Conservation (phyloP, 2,329 filamentous ascomycete genomes). For the Sclerotinia nivalis region DNA sequence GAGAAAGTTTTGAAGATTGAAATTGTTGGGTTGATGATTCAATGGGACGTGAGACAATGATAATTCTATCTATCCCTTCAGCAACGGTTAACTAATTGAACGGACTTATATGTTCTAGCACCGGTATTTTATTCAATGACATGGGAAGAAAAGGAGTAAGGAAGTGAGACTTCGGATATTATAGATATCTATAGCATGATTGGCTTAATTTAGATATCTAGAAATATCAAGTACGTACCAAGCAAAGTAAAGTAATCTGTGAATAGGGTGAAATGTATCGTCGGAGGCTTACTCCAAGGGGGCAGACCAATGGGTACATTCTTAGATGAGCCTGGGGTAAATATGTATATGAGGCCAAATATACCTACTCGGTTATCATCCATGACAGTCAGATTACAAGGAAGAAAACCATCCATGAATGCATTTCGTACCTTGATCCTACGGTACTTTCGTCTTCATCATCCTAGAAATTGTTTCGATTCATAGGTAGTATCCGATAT, state of each 20-base stretch:
- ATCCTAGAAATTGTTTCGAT: background rate
- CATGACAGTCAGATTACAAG: background rate
- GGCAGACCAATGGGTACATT: background rate
- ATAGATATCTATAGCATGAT: background rate
- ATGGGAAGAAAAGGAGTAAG: background rate
- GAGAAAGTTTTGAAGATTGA: background rate
- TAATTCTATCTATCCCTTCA: background rate
- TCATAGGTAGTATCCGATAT: background rate
- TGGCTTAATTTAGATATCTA: background rate
- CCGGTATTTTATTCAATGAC: background rate
- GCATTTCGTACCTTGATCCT: background rate
- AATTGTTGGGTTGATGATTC: background rate
- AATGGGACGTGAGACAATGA: background rate
- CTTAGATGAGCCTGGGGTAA: conserved; percentile 4
- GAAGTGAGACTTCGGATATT: background rate
- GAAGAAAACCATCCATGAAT: conserved; percentile 1
- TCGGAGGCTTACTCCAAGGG: background rate
- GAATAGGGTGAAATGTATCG: background rate
- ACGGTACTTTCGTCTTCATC: background rate
- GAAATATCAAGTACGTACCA: background rate
- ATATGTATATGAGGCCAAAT: background rate
- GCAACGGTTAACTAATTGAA: no score
- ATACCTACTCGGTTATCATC: background rate
- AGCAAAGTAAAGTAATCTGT: background rate
- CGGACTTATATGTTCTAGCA: background rate